These are phyloP conservation scores for Calcarisporium arbuscula DNA, from an alignment of 2,329 filamentous ascomycete species.

Conservation along the genomic window DNA sequence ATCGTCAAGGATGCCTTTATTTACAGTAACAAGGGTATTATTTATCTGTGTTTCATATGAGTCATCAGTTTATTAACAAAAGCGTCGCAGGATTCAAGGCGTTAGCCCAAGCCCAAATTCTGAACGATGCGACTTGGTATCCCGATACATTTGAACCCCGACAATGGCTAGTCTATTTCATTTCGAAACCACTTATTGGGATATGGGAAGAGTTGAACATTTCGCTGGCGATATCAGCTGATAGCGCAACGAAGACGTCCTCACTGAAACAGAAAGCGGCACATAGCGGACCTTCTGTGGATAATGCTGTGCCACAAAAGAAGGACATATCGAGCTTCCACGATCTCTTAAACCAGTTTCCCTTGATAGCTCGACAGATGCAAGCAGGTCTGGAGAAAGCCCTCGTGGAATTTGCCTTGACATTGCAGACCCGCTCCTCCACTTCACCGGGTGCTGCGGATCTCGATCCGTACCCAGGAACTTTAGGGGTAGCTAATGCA, in stretches of 20 bases:
- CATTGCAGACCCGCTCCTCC: slow-evolving; percentile 79
- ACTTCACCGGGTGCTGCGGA: slow-evolving; percentile 59
- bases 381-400: slow-evolving; percentile 82
- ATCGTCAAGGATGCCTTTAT: slow-evolving; percentile 90
- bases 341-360: slow-evolving; percentile 84
- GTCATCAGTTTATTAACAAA: background rate
- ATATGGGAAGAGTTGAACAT: slow-evolving; percentile 72
- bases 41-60: background rate
- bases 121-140: slow-evolving; percentile 82
- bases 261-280: slow-evolving; percentile 30
- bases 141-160: slow-evolving; percentile 82
- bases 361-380: slow-evolving; percentile 95
- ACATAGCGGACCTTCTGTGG: slow-evolving; percentile 31
- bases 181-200: slow-evolving; percentile 81
- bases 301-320: slow-evolving; percentile 50
- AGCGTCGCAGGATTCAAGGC: slow-evolving; percentile 70
- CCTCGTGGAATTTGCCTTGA: slow-evolving; percentile 81
- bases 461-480: slow-evolving; percentile 51
- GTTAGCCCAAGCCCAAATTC: slow-evolving; percentile 79
- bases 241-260: slow-evolving; percentile 32
- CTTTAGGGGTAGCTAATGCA: slow-evolving; percentile 48
- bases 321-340: slow-evolving; percentile 89
- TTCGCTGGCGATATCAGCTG: slow-evolving; percentile 54
- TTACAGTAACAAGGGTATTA: slow-evolving; percentile 88
- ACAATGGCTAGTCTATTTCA: slow-evolving; percentile 96